These are phyloP conservation scores for Aspergillus piperis DNA, from an alignment of 2,329 filamentous ascomycete genomes.

Conservation along the genomic window DNA sequence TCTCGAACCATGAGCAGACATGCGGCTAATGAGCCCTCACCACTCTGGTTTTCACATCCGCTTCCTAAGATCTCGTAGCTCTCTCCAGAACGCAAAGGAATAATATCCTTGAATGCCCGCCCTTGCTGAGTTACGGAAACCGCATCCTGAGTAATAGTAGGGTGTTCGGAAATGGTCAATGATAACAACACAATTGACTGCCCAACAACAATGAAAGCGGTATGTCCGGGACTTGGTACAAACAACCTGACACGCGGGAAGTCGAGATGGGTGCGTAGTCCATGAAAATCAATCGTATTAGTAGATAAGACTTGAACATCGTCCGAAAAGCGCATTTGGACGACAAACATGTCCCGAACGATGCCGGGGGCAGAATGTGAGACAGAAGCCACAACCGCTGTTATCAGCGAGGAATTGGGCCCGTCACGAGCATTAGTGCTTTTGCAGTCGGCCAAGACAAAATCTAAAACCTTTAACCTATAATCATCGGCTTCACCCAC, in stretches of 20 bases:
- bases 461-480: conserved; percentile 75
- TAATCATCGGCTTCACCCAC: conserved; percentile 55
- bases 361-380: conserved; percentile 54
- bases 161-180: conserved; percentile 65
- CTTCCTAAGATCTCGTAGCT: conserved; percentile 54
- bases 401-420: conserved; percentile 56
- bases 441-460: conserved; percentile 58
- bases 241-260: conserved; percentile 66
- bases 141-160: conserved; percentile 74
- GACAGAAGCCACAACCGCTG: conserved; percentile 63
- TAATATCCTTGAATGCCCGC: conserved; percentile 77
- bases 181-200: conserved; percentile 77
- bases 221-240: conserved; percentile 74
- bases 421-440: conserved; percentile 46
- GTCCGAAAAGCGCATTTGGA: conserved; percentile 67
- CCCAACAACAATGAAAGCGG: conserved; percentile 80
- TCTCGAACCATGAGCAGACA: conserved; percentile 59
- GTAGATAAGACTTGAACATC: conserved; percentile 63
- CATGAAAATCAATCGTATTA: conserved; percentile 68
- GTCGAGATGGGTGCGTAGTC: conserved; percentile 46
- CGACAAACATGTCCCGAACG: conserved; percentile 67
- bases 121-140: conserved; percentile 64
- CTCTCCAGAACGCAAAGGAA: conserved; percentile 68
- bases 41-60: conserved; percentile 48
- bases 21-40: conserved; percentile 41